phyloP scores from a whole-genome alignment of 306 rosid species.

The Arachis hypogaea region DNA sequence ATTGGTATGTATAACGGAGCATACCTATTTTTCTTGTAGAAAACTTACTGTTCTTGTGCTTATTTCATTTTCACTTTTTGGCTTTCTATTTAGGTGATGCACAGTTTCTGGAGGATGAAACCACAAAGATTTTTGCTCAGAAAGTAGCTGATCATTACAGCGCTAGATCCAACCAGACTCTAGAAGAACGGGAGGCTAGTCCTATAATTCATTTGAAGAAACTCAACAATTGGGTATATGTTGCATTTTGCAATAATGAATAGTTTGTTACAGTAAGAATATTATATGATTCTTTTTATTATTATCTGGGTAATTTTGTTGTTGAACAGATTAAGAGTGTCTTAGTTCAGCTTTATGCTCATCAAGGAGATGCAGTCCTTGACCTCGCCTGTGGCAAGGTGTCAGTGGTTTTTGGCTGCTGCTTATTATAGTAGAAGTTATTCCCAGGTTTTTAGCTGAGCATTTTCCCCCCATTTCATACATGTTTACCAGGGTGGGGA shows the following conservation, averaged over 20 bases:
- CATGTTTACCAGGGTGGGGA: conserved; percentile 82
- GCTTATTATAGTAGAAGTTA: background rate
- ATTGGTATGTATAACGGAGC: background rate
- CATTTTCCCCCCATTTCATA: conserved; percentile 7
- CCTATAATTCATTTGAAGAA: conserved; percentile 78
- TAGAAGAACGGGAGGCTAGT: conserved; percentile 78
- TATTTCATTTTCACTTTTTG: conserved; percentile 25
- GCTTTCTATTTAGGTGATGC: conserved; percentile 59
- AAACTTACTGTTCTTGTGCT: conserved; percentile 9
- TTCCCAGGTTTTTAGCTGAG: conserved; percentile 20
- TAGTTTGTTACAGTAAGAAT: background rate
- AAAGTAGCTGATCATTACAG: conserved; percentile 97
- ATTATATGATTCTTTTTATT: conserved; percentile 9
- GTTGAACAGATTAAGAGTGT: conserved; percentile 90
- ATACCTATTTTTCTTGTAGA: conserved; percentile 12
- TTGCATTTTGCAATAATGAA: background rate
- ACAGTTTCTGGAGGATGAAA: conserved; percentile 85
- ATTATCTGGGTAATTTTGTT: conserved; percentile 11
- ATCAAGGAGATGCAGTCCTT: conserved; percentile 85
- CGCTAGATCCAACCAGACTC: conserved; percentile 80
- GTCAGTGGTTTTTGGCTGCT: conserved; percentile 26
- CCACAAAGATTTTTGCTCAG: conserved; percentile 73
- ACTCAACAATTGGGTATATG: conserved; percentile 74
- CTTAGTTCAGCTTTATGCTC: conserved; percentile 88
- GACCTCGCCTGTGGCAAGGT: conserved; percentile 99